Conservation (phyloP, 1,284 basidiomycete species). For the Rhodotorula mucilaginosa region DNA sequence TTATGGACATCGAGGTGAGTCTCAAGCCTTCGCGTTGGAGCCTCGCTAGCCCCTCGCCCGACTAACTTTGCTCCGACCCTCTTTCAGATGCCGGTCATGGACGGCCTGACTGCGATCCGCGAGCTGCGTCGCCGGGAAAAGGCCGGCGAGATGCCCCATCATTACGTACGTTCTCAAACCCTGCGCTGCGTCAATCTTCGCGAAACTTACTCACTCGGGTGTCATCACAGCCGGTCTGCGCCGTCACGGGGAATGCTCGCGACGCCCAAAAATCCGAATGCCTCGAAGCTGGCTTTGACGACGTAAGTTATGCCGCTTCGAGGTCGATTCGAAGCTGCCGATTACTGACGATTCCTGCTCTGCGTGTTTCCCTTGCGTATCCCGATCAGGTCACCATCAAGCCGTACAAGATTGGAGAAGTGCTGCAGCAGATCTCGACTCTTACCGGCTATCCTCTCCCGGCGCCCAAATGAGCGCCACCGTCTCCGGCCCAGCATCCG, state of each 20-base stretch:
- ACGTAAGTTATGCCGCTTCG: background rate
- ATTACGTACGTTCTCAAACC: slow-evolving; percentile 1
- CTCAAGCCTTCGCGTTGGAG: no score
- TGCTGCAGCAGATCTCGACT: slow-evolving; percentile 5
- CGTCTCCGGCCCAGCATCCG: no score
- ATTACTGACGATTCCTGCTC: background rate
- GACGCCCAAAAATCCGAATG: background rate
- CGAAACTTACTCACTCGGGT: background rate
- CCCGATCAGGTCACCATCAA: slow-evolving; percentile 13
- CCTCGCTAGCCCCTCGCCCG: no score
- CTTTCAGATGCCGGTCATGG: slow-evolving; percentile 35
- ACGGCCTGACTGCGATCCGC: slow-evolving; percentile 30
- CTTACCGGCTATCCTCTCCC: background rate
- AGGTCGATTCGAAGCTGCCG: background rate
- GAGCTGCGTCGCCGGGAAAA: slow-evolving; percentile 30
- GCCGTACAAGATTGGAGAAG: slow-evolving; percentile 12
- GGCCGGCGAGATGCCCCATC: slow-evolving; percentile 10
- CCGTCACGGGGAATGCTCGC: slow-evolving; percentile 15
- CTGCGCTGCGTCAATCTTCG: background rate
- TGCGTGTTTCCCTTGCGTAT: no score
- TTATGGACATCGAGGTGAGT: slow-evolving; percentile 33
- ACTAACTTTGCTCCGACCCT: background rate
- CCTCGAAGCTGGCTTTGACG: slow-evolving; percentile 11
- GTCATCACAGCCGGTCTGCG: background rate
- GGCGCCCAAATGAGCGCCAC: background rate